Evolutionary conservation across 768 basidiomycete species (phyloP).

Genomic region (Xerocomellus chrysenteron): DNA sequence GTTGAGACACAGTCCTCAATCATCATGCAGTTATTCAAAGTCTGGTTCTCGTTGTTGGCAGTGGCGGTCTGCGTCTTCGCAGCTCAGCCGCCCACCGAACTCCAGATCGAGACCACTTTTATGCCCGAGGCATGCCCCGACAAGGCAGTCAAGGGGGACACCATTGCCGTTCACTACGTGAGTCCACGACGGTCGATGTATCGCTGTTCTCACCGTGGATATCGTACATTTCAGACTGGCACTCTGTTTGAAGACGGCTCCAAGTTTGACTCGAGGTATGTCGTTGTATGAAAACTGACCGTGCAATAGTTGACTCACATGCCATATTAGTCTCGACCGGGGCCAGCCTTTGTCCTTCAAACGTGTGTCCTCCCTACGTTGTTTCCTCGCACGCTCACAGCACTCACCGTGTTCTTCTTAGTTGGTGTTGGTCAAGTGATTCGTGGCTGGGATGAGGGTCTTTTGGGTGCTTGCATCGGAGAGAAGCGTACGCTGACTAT

Average conservation of each 20-base stretch:
- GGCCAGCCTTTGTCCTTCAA: slow-evolving; percentile 73
- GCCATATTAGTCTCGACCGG: slow-evolving; percentile 58
- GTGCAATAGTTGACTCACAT: background rate
- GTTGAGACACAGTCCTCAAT: background rate
- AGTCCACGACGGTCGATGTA: slow-evolving; percentile 19
- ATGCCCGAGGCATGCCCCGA: slow-evolving; percentile 54
- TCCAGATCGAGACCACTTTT: slow-evolving; percentile 61
- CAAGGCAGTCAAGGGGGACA: slow-evolving; percentile 60
- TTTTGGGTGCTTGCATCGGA: slow-evolving; percentile 78
- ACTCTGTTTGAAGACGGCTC: slow-evolving; percentile 71
- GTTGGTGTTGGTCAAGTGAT: slow-evolving; percentile 84
- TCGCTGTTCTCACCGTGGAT: background rate
- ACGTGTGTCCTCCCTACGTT: slow-evolving; percentile 45
- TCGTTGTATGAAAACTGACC: background rate
- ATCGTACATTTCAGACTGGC: slow-evolving; percentile 49
- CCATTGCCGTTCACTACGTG: slow-evolving; percentile 78
- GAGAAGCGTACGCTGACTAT: slow-evolving; percentile 92
- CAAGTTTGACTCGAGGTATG: slow-evolving; percentile 89
- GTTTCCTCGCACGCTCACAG: background rate
- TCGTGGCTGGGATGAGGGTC: slow-evolving; percentile 81
- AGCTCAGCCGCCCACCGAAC: slow-evolving; percentile 49
- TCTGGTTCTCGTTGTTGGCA: slow-evolving; percentile 46
- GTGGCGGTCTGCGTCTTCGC: slow-evolving; percentile 49
- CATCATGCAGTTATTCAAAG: slow-evolving; percentile 53
- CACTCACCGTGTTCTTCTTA: slow-evolving; percentile 27